Conservation (phyloP, 108 stramenopile species). For the Fistulifera solaris region DNA sequence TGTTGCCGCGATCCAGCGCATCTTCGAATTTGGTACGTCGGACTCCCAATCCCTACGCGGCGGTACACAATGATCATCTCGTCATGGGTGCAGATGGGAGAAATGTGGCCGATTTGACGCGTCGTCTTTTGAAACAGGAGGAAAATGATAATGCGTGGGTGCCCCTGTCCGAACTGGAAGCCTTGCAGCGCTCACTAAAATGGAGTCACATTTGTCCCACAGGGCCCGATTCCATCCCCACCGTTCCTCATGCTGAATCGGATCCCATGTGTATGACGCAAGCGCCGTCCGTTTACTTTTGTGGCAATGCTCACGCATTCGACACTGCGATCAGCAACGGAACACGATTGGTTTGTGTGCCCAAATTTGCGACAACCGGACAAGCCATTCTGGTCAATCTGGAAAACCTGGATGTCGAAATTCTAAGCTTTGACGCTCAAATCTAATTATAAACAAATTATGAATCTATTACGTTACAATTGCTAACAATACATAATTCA, state of each 20-base stretch:
- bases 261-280: slow-evolving; percentile 72
- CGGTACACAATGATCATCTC: slow-evolving; percentile 15
- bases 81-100: slow-evolving; percentile 70
- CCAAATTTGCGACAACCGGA: slow-evolving; percentile 55
- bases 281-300: slow-evolving; percentile 52
- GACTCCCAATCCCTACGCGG: slow-evolving; percentile 75
- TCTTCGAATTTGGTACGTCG: slow-evolving; percentile 26
- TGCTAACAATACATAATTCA: too few relatives aligned
- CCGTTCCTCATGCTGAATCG: slow-evolving; percentile 48
- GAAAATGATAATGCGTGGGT: slow-evolving; percentile 11
- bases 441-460: neutral
- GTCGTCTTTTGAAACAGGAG: neutral
- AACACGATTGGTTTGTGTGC: slow-evolving; percentile 63
- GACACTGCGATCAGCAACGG: slow-evolving; percentile 24
- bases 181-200: slow-evolving; percentile 43
- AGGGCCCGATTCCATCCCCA: slow-evolving; percentile 79
- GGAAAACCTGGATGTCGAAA: slow-evolving; percentile 50
- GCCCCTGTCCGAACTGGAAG: slow-evolving; percentile 38
- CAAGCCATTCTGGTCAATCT: slow-evolving; percentile 73
- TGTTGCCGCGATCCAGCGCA: slow-evolving; percentile 39
- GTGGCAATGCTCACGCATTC: slow-evolving; percentile 53
- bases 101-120: slow-evolving; percentile 59
- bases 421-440: slow-evolving; percentile 46
- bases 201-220: slow-evolving; percentile 78
- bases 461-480: too few relatives aligned